Evolutionary conservation across 1,139 yeast genomes (phyloP).

Genomic region (Yarrowia galli): DNA sequence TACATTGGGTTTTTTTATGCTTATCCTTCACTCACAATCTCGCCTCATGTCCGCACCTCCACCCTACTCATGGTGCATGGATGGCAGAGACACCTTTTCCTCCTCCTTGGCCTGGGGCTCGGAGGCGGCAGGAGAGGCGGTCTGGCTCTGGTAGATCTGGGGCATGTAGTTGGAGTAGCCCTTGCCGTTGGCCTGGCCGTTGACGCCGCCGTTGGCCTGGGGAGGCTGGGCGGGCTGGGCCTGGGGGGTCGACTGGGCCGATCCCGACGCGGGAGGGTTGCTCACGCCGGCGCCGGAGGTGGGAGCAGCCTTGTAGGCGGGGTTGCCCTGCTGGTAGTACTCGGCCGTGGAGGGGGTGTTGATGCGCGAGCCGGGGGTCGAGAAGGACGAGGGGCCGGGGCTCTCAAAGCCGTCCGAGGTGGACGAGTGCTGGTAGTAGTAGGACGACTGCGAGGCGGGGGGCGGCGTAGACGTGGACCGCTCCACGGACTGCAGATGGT

Average conservation of each 20-base stretch:
- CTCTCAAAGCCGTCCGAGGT: conserved; percentile 38
- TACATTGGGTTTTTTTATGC: conserved; percentile 27
- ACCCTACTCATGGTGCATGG: conserved; percentile 37
- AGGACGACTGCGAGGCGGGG: conserved; percentile 31
- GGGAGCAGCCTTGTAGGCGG: conserved; percentile 37
- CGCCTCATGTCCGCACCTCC: background rate
- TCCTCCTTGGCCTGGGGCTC: conserved; percentile 38
- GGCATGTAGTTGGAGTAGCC: conserved; percentile 38
- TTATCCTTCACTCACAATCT: background rate
- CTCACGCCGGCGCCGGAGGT: conserved; percentile 17
- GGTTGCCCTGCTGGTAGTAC: conserved; percentile 39
- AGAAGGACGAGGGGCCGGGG: conserved; percentile 37
- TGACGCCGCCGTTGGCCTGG: conserved; percentile 27
- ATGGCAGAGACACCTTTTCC: conserved; percentile 32
- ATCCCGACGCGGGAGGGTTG: conserved; percentile 28
- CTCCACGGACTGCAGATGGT: conserved; percentile 38
- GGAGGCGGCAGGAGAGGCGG: conserved; percentile 36
- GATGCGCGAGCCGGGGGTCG: conserved; percentile 38
- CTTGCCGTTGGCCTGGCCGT: conserved; percentile 38
- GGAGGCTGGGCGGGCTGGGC: conserved; percentile 37
- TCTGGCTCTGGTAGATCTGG: conserved; percentile 38
- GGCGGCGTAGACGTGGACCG: conserved; percentile 39
- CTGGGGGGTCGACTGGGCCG: conserved; percentile 34
- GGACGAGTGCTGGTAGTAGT: conserved; percentile 38
- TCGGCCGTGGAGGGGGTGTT: conserved; percentile 38